Percentiles rank a stretch among this genome's conserved stretches.
phyloP scores from a whole-genome alignment of 2,329 filamentous ascomycete species.

The Acrocalymma vagum region DNA sequence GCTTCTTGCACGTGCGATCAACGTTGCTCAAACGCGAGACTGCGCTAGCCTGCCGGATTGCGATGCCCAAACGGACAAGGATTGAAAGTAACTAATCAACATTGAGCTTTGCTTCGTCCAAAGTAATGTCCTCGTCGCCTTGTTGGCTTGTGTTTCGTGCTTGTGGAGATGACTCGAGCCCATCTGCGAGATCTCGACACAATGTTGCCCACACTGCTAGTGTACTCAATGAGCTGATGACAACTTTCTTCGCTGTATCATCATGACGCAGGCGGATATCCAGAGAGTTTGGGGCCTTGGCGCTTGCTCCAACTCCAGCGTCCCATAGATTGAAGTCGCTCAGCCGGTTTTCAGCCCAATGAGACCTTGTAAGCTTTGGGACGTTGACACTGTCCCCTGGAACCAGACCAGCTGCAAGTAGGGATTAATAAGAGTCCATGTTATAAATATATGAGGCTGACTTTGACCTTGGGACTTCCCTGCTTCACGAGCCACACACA shows the following conservation, averaged over 20 bases:
- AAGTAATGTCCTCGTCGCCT: neutral
- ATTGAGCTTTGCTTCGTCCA: neutral
- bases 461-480: too few species aligned
- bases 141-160: too few species aligned
- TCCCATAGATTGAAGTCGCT: slow-evolving; percentile 2
- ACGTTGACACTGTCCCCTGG: too few species aligned
- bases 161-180: too few species aligned
- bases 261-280: neutral
- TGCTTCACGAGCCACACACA: too few species aligned
- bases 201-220: too few species aligned
- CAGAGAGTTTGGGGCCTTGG: neutral
- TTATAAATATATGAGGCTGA: too few species aligned
- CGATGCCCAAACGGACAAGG: slow-evolving; percentile 1
- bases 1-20: neutral
- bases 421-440: too few species aligned
- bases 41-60: neutral
- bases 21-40: neutral
- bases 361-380: neutral
- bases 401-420: too few species aligned
- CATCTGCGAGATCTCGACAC: too few species aligned
- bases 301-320: slow-evolving; percentile 1
- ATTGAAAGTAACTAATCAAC: neutral
- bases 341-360: slow-evolving; percentile 1
- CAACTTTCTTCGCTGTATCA: neutral
- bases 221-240: neutral